Conservation (phyloP, 805 yeast species). For the Kazachstania viticola region DNA sequence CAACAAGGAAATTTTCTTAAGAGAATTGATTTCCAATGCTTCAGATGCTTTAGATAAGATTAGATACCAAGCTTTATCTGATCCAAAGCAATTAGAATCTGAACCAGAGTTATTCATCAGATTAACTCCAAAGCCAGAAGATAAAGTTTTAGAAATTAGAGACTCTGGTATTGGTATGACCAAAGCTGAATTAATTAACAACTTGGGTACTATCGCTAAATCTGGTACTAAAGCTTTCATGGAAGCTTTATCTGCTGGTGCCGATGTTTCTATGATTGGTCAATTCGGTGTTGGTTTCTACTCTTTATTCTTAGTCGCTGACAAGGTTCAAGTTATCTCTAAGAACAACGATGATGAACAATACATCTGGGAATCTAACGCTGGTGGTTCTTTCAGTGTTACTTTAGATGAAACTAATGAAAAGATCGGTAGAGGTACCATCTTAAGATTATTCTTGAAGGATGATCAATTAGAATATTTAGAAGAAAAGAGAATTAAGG, state of each 20-base stretch:
- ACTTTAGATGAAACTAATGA: constrained; percentile 81
- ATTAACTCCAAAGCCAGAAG: constrained; percentile 93
- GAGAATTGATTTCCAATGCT: constrained; percentile 97
- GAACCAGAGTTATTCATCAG: constrained; percentile 97
- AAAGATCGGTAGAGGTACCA: constrained; percentile 87
- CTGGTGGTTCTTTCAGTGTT: constrained; percentile 98
- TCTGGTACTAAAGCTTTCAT: constrained; percentile 99
- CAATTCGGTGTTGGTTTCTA: constrained; percentile 99
- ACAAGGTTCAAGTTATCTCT: constrained; percentile 94
- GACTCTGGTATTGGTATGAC: constrained; percentile 99
- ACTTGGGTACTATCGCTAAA: constrained; percentile 99
- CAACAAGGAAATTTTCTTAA: constrained; percentile 96
- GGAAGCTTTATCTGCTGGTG: constrained; percentile 99
- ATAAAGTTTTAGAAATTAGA: constrained; percentile 89
- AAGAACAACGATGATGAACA: constrained; percentile 99
- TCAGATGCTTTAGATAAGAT: constrained; percentile 98
- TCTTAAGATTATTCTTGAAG: constrained; percentile 90
- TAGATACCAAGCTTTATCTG: constrained; percentile 91
- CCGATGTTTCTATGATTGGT: constrained; percentile 99
- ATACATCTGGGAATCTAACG: constrained; percentile 99
- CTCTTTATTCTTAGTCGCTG: constrained; percentile 98
- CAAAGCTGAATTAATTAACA: constrained; percentile 96
- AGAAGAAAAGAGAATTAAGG: constrained; percentile 99
- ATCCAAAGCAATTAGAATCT: constrained; percentile 81
- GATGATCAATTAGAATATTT: constrained; percentile 98